Percentiles rank a stretch among this genome's conserved stretches.
phyloP scores from a whole-genome alignment of 331 rosid genomes.

The Telfairia occidentalis region DNA sequence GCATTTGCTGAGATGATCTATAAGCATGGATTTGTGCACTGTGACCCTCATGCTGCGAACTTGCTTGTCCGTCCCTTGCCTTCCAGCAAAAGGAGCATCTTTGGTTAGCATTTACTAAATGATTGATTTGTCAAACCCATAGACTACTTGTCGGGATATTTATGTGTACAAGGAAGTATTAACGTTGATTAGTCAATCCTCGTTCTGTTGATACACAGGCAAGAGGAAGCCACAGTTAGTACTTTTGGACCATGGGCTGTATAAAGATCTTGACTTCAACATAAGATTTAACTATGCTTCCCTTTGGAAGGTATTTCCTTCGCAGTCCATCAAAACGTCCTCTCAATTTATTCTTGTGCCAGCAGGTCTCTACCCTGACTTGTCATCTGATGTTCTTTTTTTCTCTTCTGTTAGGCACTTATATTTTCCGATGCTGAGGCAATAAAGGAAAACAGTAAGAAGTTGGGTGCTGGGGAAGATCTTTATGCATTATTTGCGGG shows the following conservation, averaged over 20 bases:
- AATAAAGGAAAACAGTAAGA: slow-evolving; percentile 76
- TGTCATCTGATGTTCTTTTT: not conserved
- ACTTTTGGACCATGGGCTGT: slow-evolving; percentile 89
- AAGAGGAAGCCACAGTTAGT: slow-evolving; percentile 83
- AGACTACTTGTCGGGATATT: not conserved
- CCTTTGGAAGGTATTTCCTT: slow-evolving; percentile 68
- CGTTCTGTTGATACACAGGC: slow-evolving; percentile 34
- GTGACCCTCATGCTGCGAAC: slow-evolving; percentile 96
- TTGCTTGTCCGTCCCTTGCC: slow-evolving; percentile 82
- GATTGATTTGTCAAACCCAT: not conserved
- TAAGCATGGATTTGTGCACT: slow-evolving; percentile 96
- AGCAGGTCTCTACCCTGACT: not conserved
- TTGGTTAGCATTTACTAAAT: slow-evolving; percentile 35
- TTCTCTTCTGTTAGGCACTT: slow-evolving; percentile 33
- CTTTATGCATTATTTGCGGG: slow-evolving; percentile 88
- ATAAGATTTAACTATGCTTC: slow-evolving; percentile 79
- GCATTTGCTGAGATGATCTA: slow-evolving; percentile 98
- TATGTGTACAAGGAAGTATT: not conserved
- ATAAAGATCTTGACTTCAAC: slow-evolving; percentile 71
- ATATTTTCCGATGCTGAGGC: slow-evolving; percentile 69
- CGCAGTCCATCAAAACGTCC: not conserved
- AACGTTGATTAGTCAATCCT: not conserved
- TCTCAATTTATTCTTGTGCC: not conserved
- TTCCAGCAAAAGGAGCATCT: slow-evolving; percentile 40
- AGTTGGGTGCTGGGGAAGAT: slow-evolving; percentile 97